Conservation (phyloP, 192 early-diverging fungal species). For the Thamnidium elegans region DNA sequence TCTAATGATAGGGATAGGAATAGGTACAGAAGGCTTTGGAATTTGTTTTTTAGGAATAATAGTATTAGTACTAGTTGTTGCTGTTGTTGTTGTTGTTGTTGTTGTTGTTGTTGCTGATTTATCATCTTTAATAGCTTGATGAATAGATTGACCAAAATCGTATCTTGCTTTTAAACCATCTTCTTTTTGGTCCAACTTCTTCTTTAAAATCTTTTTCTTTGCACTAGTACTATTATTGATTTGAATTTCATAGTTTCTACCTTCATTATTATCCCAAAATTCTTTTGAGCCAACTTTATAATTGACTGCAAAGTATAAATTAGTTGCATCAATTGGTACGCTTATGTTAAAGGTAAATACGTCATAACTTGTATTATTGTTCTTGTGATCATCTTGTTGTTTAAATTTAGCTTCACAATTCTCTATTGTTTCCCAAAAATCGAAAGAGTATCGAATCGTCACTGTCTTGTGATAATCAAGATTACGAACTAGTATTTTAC, state of each 20-base stretch:
- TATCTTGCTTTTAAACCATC: constrained; percentile 19
- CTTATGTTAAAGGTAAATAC: constrained; percentile 56
- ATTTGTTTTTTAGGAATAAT: too few relatives aligned
- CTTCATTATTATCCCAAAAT: constrained; percentile 92
- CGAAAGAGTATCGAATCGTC: constrained; percentile 70
- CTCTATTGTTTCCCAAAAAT: constrained; percentile 72
- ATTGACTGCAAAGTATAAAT: constrained; percentile 60
- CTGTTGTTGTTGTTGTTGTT: constrained; percentile 7
- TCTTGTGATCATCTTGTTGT: constrained; percentile 47
- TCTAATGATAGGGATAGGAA: constrained; percentile 6
- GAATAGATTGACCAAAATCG: constrained; percentile 22
- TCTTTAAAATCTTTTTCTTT: not conserved
- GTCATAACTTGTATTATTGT: constrained; percentile 43
- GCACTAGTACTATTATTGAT: constrained; percentile 10
- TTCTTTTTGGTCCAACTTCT: not conserved
- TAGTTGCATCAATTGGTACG: constrained; percentile 26
- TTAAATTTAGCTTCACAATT: constrained; percentile 63
- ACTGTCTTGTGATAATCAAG: constrained; percentile 83
- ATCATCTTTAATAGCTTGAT: constrained; percentile 1
- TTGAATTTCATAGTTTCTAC: constrained; percentile 74
- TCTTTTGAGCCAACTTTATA: constrained; percentile 67
- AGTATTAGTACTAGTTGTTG: not conserved
- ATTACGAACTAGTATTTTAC: constrained; percentile 78
- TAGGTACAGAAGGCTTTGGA: not conserved
- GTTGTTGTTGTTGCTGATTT: not conserved